phyloP scores from a whole-genome alignment of 202 grass and related monocot genomes.

The Cymbopogon flexuosus region DNA sequence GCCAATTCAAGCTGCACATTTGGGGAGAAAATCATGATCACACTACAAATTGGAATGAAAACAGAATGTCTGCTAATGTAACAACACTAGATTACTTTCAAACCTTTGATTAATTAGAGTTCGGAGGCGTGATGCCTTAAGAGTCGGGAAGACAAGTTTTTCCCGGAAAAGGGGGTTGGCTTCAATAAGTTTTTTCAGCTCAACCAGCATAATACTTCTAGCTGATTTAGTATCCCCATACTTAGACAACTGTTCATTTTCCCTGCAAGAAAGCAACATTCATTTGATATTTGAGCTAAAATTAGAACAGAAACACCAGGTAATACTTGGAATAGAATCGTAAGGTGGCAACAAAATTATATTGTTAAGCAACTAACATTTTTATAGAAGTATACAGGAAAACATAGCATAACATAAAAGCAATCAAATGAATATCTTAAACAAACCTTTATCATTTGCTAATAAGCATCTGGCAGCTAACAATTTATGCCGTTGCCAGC shows the following conservation, averaged over 20 bases:
- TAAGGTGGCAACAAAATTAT: not conserved
- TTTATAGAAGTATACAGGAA: not conserved
- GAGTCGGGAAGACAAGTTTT: slow-evolving; percentile 83
- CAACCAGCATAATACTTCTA: slow-evolving; percentile 83
- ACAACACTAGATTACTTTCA: slow-evolving; percentile 13
- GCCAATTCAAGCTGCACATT: slow-evolving; percentile 91
- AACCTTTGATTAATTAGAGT: slow-evolving; percentile 99
- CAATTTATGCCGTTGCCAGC: not conserved
- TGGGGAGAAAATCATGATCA: not conserved
- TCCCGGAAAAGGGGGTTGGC: slow-evolving; percentile 95
- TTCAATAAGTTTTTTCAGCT: slow-evolving; percentile 98
- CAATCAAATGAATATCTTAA: not conserved
- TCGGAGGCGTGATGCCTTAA: slow-evolving; percentile 80
- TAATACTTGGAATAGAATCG: slow-evolving; percentile 5
- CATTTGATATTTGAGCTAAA: slow-evolving; percentile 1
- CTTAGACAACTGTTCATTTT: slow-evolving; percentile 96
- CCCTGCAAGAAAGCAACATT: slow-evolving; percentile 49
- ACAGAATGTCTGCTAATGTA: not conserved
- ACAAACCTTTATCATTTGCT: not conserved
- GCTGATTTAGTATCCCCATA: slow-evolving; percentile 96
- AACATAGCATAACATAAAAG: not conserved
- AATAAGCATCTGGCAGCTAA: slow-evolving; percentile 12
- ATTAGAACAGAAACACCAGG: not conserved
- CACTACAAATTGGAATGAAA: not conserved
- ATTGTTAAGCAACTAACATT: not conserved